Evolutionary conservation across 768 basidiomycete genomes (phyloP).

Genomic region (Termitomyces sp.): DNA sequence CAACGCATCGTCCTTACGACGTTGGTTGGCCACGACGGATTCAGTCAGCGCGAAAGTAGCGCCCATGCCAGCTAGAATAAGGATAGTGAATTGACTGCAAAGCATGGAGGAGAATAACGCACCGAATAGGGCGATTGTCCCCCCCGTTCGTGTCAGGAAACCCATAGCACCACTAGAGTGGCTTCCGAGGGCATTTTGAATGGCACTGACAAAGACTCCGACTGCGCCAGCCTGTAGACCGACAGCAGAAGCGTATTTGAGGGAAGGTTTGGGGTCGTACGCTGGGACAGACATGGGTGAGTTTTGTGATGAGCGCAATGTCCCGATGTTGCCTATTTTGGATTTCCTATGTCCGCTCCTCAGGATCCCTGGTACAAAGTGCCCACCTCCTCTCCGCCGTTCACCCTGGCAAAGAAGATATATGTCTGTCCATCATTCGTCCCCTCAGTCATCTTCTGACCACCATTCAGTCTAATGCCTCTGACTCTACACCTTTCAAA

Average conservation of each 20-base stretch:
- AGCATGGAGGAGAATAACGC: conserved; percentile 22
- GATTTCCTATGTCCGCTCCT: conserved; percentile 14
- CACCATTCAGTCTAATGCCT: conserved; percentile 22
- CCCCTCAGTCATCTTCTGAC: not conserved
- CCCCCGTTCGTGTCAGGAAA: conserved; percentile 82
- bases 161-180: conserved; percentile 83
- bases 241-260: conserved; percentile 52
- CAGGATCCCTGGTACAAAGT: conserved; percentile 35
- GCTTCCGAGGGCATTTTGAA: conserved; percentile 76
- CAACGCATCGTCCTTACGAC: conserved; percentile 72
- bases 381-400: conserved; percentile 30
- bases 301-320: conserved; percentile 20
- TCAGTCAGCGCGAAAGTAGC: conserved; percentile 84
- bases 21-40: conserved; percentile 73
- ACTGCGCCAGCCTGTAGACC: conserved; percentile 65
- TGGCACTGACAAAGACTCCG: conserved; percentile 62
- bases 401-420: conserved; percentile 37
- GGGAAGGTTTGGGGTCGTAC: conserved; percentile 49
- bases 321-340: conserved; percentile 27
- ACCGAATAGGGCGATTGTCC: conserved; percentile 93
- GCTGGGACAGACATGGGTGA: conserved; percentile 29
- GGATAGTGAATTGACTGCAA: not conserved
- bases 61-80: conserved; percentile 76
- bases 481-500: conserved; percentile 29
- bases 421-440: conserved; percentile 34